Conservation (phyloP, 768 basidiomycete species). For the Lactarius hengduanensis region DNA sequence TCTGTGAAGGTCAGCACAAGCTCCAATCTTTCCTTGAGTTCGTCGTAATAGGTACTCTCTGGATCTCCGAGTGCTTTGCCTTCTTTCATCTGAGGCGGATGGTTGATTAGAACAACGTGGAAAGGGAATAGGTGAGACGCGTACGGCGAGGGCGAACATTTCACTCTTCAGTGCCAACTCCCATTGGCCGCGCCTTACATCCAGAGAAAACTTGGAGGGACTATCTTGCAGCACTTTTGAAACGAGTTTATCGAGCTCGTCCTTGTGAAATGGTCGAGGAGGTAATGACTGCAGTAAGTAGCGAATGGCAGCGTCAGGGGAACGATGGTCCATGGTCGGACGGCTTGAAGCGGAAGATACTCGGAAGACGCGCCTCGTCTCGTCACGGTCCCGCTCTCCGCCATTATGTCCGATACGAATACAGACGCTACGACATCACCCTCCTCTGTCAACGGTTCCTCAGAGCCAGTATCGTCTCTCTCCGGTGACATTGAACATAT, state of each 20-base stretch:
- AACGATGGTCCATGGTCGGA: slow-evolving; percentile 22
- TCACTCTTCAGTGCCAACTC: slow-evolving; percentile 70
- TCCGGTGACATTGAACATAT: slow-evolving; percentile 42
- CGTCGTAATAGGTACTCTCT: slow-evolving; percentile 56
- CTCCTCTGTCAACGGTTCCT: slow-evolving; percentile 7
- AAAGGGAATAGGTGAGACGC: neutral
- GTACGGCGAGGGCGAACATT: slow-evolving; percentile 68
- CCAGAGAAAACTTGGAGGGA: slow-evolving; percentile 39
- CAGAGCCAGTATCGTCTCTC: slow-evolving; percentile 26
- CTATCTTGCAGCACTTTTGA: slow-evolving; percentile 21
- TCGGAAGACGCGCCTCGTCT: no score
- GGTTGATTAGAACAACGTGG: neutral
- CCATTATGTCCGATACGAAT: slow-evolving; percentile 13
- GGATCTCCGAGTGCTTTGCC: slow-evolving; percentile 58
- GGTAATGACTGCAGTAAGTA: slow-evolving; percentile 18
- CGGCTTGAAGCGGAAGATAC: no score
- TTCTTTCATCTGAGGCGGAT: slow-evolving; percentile 54
- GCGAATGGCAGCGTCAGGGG: slow-evolving; percentile 27
- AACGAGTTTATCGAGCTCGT: slow-evolving; percentile 21
- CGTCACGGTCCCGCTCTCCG: neutral
- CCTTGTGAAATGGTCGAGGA: slow-evolving; percentile 23
- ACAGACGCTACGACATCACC: slow-evolving; percentile 3
- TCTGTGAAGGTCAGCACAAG: slow-evolving; percentile 75
- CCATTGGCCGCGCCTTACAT: slow-evolving; percentile 71
- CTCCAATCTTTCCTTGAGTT: slow-evolving; percentile 64